These are phyloP conservation scores for Rhamnella rubrinervis DNA, from an alignment of 331 rosid species.

Conservation along the genomic window DNA sequence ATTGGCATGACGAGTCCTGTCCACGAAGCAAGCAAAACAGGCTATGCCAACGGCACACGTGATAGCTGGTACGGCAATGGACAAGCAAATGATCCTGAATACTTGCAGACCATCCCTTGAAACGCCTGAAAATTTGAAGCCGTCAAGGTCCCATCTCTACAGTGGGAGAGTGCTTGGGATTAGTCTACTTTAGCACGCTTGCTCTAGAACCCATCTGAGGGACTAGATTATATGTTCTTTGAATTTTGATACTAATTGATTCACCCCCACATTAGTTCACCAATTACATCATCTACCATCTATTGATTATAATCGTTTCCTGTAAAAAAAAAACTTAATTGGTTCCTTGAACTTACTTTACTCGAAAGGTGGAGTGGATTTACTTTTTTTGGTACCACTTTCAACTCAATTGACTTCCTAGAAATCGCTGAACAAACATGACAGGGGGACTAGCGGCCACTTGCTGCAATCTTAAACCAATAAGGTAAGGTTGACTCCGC, in stretches of 20 bases:
- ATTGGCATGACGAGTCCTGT: constrained; percentile 9
- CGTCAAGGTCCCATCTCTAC: too few species aligned
- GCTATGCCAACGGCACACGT: constrained; percentile 40
- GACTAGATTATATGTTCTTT: too few species aligned
- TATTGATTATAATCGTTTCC: background rate
- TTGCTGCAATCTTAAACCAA: constrained; percentile 10
- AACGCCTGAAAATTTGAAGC: constrained; percentile 42
- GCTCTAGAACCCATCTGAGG: too few species aligned
- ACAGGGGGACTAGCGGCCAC: background rate
- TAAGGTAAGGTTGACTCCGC: background rate
- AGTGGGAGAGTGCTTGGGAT: too few species aligned
- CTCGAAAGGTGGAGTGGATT: background rate
- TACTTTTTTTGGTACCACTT: background rate
- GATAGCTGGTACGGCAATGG: constrained; percentile 46
- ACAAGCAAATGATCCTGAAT: constrained; percentile 49
- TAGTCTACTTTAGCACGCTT: too few species aligned
- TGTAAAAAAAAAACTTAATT: background rate
- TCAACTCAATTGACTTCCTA: background rate
- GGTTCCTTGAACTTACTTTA: background rate
- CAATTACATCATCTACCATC: background rate
- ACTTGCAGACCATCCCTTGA: constrained; percentile 20
- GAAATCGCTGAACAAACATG: constrained; percentile 1
- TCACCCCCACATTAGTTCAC: too few species aligned
- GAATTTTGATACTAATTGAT: too few species aligned
- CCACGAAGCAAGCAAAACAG: constrained; percentile 45